Base-by-base conservation (phyloP, 2,329 filamentous ascomycete genomes). In the Fusarium nelsonii region DNA sequence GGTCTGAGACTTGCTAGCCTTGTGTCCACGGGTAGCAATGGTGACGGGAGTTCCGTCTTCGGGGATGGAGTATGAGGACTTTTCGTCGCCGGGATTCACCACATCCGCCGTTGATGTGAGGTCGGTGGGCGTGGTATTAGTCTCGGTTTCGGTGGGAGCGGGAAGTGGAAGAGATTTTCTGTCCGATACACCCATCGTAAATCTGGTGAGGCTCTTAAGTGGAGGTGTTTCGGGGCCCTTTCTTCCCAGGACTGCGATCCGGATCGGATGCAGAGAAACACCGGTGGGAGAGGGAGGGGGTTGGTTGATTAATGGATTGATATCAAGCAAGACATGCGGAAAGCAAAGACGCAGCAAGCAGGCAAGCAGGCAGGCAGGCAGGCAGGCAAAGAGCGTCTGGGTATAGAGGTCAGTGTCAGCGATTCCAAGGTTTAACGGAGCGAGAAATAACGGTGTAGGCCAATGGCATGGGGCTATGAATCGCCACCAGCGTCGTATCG, bases 21-120 rank as follows among this genome's bases (percentile, higher is more conserved):
- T 83, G 77, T 88, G 85, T 74, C 87, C 85, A 63, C 87, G 88
- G 44, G 95, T 97, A 77, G 91, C 90, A 78, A 99, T 97, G 64
- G 93, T 98, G 75, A 99, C 90, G 41, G 94, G 94, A 54, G 92
- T 95, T 77, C 92, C 93, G 88, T 96, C 92, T 76, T 94, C 92
- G 60, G 92, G 92, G 52, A 96, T 87, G 37, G 91, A 93, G 80
- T 92, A 94, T 55, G 90, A 90, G 5, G 92, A 93, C 74, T 87
- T 91, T 79, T 88, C 87, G 79, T 90, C 87, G 72, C 87, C 90
- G 64, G 88, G 85, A 68, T 87, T 86, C 66, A 91, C 93, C 70
- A 92, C 77, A 79, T 92, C 90, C 73, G 86, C 88, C 49, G 76
- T 68, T 37, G 52, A 39, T 51, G 62, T 76, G 65, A 91, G 78